Conservation (phyloP, 345 rosid species). For the Dimocarpus longan region DNA sequence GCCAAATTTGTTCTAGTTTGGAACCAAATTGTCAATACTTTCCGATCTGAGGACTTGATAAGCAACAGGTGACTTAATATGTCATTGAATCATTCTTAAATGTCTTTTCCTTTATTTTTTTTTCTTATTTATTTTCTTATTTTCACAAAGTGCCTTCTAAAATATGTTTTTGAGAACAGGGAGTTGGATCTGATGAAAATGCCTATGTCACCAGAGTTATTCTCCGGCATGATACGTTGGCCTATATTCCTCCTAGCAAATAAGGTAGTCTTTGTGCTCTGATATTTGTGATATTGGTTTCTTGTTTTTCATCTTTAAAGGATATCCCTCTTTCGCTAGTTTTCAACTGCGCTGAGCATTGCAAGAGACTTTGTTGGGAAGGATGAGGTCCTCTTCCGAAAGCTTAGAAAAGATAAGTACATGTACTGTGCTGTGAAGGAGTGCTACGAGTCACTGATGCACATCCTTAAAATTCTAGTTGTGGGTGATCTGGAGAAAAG, state of each 20-base stretch:
- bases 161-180: conserved; percentile 43
- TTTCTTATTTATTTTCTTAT: background rate
- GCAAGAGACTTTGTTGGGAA: conserved; percentile 75
- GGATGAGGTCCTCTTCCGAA: conserved; percentile 64
- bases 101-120: background rate
- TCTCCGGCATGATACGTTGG: conserved; percentile 74
- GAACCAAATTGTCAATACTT: conserved; percentile 80
- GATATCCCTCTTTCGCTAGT: conserved; percentile 50
- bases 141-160: conserved; percentile 12
- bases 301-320: conserved; percentile 31
- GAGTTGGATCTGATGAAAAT: conserved; percentile 90
- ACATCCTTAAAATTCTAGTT: conserved; percentile 80
- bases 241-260: conserved; percentile 92
- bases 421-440: conserved; percentile 86
- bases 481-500: conserved; percentile 80
- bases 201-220: conserved; percentile 66
- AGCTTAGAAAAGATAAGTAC: conserved; percentile 78
- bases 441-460: conserved; percentile 82
- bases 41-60: conserved; percentile 90
- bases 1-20: conserved; percentile 89
- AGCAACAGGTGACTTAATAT: conserved; percentile 62
- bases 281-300: conserved; percentile 13
- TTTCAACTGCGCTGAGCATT: conserved; percentile 82
- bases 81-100: conserved; percentile 8
- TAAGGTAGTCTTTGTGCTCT: conserved; percentile 51